Conservation (phyloP, 1,284 basidiomycete genomes). For the Cryptococcus sp. region DNA sequence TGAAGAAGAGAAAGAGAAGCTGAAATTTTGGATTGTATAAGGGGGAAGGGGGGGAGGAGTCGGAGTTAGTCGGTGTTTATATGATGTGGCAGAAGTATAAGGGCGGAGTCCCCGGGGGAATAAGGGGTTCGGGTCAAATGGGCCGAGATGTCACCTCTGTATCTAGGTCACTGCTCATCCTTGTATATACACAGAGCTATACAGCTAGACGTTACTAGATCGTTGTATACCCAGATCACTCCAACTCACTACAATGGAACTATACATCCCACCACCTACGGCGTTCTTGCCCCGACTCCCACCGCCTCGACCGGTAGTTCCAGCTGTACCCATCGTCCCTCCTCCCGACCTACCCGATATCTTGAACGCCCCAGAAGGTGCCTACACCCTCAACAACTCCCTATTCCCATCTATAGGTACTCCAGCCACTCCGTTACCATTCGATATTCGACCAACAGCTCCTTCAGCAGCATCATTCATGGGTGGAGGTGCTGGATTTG, state of each 20-base stretch:
- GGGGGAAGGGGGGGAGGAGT: neutral
- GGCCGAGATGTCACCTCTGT: no score
- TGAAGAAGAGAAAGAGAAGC: conserved; percentile 15
- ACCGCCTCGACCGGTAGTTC: conserved; percentile 29
- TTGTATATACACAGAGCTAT: no score
- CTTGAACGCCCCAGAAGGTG: conserved; percentile 41
- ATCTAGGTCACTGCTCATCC: no score
- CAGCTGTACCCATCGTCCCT: conserved; percentile 39
- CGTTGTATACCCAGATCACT: no score
- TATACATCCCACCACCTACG: conserved; percentile 13
- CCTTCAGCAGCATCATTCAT: conserved; percentile 21
- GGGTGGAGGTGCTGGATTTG: conserved; percentile 23
- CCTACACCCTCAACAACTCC: conserved; percentile 27
- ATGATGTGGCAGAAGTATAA: no score
- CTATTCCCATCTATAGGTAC: conserved; percentile 39
- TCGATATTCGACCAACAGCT: conserved; percentile 11
- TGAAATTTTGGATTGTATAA: conserved; percentile 6
- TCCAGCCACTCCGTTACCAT: conserved; percentile 23
- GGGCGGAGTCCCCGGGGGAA: no score
- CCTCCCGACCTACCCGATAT: conserved; percentile 31
- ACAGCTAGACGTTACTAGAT: no score
- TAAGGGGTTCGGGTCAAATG: no score
- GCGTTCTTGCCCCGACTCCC: conserved; percentile 7
- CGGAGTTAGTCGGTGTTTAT: neutral
- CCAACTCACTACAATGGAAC: no score